Conservation (phyloP, 108 stramenopile species). For the Chaetoceros tenuissimus region DNA sequence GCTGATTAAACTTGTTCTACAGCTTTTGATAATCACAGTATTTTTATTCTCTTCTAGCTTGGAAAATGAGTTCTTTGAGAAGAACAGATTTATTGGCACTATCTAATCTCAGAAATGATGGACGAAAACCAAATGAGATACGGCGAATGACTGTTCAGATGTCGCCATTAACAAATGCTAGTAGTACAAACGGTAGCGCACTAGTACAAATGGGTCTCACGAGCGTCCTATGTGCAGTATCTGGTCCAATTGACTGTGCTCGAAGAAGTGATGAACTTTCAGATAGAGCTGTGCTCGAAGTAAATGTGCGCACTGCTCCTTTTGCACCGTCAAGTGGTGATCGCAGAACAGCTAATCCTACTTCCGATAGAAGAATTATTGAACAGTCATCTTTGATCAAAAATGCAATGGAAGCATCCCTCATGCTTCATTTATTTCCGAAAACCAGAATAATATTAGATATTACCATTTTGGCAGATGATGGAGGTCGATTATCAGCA, state of each 20-base stretch:
- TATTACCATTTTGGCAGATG: conserved; percentile 70
- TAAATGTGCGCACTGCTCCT: conserved; percentile 48
- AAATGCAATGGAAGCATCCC: conserved; percentile 64
- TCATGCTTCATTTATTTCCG: conserved; percentile 73
- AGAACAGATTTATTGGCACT: conserved; percentile 72
- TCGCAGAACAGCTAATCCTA: conserved; percentile 53
- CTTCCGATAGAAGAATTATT: conserved; percentile 68
- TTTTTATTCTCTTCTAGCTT: no score
- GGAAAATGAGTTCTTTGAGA: conserved; percentile 53
- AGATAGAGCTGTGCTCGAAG: conserved; percentile 68
- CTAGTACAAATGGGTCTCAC: conserved; percentile 83
- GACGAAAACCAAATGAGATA: conserved; percentile 76
- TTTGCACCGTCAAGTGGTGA: conserved; percentile 61
- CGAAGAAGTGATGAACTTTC: conserved; percentile 12
- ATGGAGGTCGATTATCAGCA: conserved; percentile 78
- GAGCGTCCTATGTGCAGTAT: conserved; percentile 35
- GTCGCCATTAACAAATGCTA: conserved; percentile 42
- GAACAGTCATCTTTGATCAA: conserved; percentile 66
- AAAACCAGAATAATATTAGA: conserved; percentile 60
- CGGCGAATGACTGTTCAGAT: conserved; percentile 68
- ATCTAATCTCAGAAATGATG: conserved; percentile 80
- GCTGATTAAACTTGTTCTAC: no score
- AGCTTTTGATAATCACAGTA: no score
- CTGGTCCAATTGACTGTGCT: neutral
- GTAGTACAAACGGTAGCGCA: conserved; percentile 47